A percentile compares a stretch with the other conserved stretches of the same genome.
phyloP scores from a whole-genome alignment of 352 stramenopile genomes.

The Pythium sp. region DNA sequence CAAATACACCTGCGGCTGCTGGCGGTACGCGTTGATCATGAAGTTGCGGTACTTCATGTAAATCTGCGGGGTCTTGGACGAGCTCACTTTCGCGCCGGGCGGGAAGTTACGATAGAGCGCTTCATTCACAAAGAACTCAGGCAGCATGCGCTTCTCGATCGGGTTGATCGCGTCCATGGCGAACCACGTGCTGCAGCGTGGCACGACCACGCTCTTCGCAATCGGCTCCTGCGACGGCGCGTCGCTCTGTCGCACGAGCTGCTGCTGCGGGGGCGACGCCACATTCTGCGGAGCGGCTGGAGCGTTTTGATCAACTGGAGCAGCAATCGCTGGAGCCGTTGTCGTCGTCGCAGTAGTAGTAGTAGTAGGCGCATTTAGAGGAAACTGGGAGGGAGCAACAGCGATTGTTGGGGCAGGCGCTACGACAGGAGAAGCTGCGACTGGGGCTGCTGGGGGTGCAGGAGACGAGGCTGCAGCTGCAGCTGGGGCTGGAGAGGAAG shows the following conservation, averaged over 20 bases:
- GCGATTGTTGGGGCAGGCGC: not conserved
- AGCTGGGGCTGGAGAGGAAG: not conserved
- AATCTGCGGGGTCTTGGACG: conserved; percentile 52
- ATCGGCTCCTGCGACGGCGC: conserved; percentile 18
- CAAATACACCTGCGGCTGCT: conserved; percentile 78
- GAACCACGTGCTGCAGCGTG: conserved; percentile 79
- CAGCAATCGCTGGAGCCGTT: not conserved
- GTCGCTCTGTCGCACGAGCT: not conserved
- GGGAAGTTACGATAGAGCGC: conserved; percentile 21
- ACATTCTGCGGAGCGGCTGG: not conserved
- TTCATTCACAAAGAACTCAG: conserved; percentile 69
- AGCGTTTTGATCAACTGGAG: no score
- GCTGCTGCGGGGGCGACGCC: conserved; percentile 9
- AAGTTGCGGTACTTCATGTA: conserved; percentile 89
- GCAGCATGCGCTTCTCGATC: conserved; percentile 80
- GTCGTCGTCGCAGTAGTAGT: not conserved
- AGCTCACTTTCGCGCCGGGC: conserved; percentile 23
- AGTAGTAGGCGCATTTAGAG: not conserved
- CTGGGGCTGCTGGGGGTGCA: not conserved
- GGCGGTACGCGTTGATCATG: conserved; percentile 79
- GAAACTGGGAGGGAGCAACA: not conserved
- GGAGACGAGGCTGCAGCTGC: not conserved
- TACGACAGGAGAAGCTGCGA: not conserved
- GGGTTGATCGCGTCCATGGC: conserved; percentile 71
- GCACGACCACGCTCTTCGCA: conserved; percentile 46